A percentile compares a stretch with the other conserved stretches of the same genome.
Evolutionary conservation across 495 filamentous ascomycete species (phyloP).

Genomic region (Tuber melanosporum): DNA sequence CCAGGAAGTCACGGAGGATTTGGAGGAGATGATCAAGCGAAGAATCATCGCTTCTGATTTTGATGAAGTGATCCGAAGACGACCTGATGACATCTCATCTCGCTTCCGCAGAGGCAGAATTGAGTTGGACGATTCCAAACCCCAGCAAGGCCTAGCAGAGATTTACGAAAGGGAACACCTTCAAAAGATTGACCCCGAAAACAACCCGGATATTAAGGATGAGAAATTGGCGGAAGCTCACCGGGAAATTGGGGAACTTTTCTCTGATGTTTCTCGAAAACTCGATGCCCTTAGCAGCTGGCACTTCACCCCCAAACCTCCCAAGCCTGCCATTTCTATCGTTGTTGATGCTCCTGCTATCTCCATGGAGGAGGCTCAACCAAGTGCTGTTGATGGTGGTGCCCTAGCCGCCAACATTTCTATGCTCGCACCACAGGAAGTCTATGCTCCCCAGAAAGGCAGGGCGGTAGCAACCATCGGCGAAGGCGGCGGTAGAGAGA

Average conservation of each 20-base stretch:
- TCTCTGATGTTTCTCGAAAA: conserved; percentile 71
- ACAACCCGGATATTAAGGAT: conserved; percentile 69
- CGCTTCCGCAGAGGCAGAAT: conserved; percentile 58
- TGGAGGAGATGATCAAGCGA: conserved; percentile 89
- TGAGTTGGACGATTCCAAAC: conserved; percentile 81
- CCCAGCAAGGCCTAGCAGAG: conserved; percentile 78
- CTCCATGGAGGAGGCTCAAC: conserved; percentile 90
- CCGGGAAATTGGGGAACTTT: conserved; percentile 73
- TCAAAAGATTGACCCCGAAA: conserved; percentile 65
- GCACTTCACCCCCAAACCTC: conserved; percentile 88
- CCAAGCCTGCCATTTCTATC: conserved; percentile 70
- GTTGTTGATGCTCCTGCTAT: conserved; percentile 84
- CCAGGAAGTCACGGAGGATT: conserved; percentile 82
- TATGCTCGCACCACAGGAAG: conserved; percentile 85
- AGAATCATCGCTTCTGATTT: conserved; percentile 88
- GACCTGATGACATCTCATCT: conserved; percentile 60
- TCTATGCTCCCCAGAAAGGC: conserved; percentile 73
- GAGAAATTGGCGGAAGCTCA: conserved; percentile 78
- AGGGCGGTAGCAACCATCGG: conserved; percentile 42
- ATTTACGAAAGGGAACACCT: conserved; percentile 91
- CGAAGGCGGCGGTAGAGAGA: conserved; percentile 52
- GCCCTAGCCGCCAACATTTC: conserved; percentile 55
- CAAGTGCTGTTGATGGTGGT: conserved; percentile 68
- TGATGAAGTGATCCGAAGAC: conserved; percentile 79
- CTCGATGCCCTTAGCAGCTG: conserved; percentile 85